Evolutionary conservation across 83 land plant species (phyloP).

Genomic region (Picea abies): DNA sequence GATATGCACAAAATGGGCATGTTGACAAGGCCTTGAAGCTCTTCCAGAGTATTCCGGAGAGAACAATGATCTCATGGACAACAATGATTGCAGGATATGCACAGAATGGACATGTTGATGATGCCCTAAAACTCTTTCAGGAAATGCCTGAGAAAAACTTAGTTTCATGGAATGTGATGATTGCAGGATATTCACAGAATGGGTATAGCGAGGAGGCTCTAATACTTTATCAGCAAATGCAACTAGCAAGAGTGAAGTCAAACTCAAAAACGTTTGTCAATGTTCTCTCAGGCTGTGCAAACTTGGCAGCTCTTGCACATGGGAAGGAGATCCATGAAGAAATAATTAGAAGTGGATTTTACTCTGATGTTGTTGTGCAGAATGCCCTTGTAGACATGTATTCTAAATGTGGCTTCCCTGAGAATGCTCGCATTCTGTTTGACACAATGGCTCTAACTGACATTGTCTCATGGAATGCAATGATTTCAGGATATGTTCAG

Average conservation of each 20-base stretch:
- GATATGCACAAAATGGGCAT: constrained; percentile 59
- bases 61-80: not conserved
- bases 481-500: no score
- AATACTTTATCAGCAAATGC: not conserved
- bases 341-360: not conserved
- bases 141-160: not conserved
- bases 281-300: not conserved
- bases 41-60: constrained; percentile 33
- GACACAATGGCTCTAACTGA: no score
- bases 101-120: not conserved
- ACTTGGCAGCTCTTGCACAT: not conserved
- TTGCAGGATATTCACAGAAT: no score
- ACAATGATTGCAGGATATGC: constrained; percentile 6
- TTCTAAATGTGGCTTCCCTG: no score
- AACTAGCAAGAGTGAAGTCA: not conserved
- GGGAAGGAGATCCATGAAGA: not conserved
- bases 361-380: not conserved
- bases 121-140: not conserved
- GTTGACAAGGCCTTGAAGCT: constrained; percentile 46
- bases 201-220: not conserved
- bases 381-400: not conserved
- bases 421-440: no score
- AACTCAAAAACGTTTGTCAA: not conserved
- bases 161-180: no score
- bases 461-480: no score